Base-by-base conservation (phyloP, 2,329 filamentous ascomycete species). In the Fusarium sp. region DNA sequence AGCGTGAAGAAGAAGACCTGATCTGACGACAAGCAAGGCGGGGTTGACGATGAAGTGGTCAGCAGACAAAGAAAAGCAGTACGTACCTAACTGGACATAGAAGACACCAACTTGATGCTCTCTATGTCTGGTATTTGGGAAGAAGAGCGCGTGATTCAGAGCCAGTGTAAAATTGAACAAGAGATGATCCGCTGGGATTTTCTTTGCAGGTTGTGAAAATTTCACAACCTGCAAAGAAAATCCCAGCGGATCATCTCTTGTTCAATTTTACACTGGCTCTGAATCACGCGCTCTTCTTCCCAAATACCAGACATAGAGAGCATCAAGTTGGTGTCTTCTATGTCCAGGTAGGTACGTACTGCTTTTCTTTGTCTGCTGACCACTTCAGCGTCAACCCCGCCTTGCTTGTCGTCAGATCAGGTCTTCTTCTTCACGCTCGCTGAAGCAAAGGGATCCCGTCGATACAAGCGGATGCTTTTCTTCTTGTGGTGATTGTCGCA, bases 321-420 rank as follows among this genome's bases (percentile, higher is more conserved):
- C 23, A 29, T 10, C 27, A 10, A 29, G 27, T 13, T 29, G 27
- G 27, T 13, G 9, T 29, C 11, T 7, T 10, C 27, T 10, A 13
- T 29, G 9, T 29, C 9, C 9, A 29, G 27, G 10, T 7, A 23
- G 21, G 55, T 59, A 49, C n/a, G 37, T 49, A 46, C 31, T 25
- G 23, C 23, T 25, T 6, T 17, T 58, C 31, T 52, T 44, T 53
- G 58, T 58, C 57, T 62, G 58, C 57, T 62, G 57, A 62, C 53
- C 47, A 52, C 17, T 17, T 19, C 31, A 33, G 31, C 31, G 31
- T 21, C 49, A 38, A 61, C 49, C 59, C 59, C 59, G 59, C 59
- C 58, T 52, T 59, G 53, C 47, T 19, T 19, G 19, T 19, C 13
- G 19, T 19, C 13, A 36, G 53, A 58, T 53, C 31, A 32, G 32